Evolutionary conservation across 257 asterid genomes (phyloP), one percentile per base, ranked within the genome.

Genomic region (Paulownia fortunei): DNA sequence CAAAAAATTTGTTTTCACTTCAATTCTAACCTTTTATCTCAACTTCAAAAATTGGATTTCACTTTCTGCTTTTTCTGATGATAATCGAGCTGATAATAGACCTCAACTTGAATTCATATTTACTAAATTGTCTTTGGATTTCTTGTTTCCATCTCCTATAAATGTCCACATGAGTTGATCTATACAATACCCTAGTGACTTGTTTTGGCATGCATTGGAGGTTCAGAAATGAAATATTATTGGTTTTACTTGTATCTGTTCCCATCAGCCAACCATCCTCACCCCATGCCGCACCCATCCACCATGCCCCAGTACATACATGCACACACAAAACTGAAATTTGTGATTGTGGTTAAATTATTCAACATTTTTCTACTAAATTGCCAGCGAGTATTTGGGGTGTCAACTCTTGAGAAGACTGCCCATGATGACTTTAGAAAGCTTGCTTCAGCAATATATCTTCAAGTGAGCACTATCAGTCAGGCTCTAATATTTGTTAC

Each of bases 401-500:
- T 95, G 78, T 34, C 98, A 21, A 92, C 98, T 15, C 98, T 95
- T 59, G 98, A 92, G 82, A 95, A 86, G 81, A 89, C 94, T 12
- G 99, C 99, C 37, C 91, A 83, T 32, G 98, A 94, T 15, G 98
- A 94, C 91, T 92, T 92, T 63, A 87, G 98, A 71, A 94, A 94
- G 90, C 99, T 94, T 67, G 98, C 99, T 21, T 92, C 99, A 24
- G 99, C 98, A 51, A 83, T 94, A 75, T 94, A 94, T 82, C 98
- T 94, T 73, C 99, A 94, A 90, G 98, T 94, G 84, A 94, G 99
- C 91, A 94, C 95, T 9, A 89, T 94, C 77, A 94, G 99, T 71
- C 99, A 93, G 87, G 99, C 99, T 42, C 83, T 95, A 68, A 95
- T 95, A 76, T 95, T 95, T 60, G 99, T 95, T 18, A 95, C 99